Evolutionary conservation across 2,329 filamentous ascomycete species (phyloP).

Genomic region (Monilinia laxa): DNA sequence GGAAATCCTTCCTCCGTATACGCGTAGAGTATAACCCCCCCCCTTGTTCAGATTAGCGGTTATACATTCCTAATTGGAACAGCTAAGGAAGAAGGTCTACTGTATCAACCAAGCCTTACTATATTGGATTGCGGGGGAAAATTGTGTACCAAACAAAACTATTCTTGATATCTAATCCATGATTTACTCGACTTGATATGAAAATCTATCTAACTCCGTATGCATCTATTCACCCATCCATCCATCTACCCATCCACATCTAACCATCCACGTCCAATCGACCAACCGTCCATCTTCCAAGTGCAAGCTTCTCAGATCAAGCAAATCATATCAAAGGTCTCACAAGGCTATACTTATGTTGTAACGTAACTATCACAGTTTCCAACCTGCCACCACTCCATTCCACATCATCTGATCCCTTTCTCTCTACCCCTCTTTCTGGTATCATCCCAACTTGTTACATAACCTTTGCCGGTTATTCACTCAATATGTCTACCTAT

Average conservation of each 20-base stretch:
- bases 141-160: background rate
- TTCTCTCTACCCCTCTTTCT: conserved; percentile 5
- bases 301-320: background rate
- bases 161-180: too few species aligned
- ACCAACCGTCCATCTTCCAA: background rate
- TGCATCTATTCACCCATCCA: too few species aligned
- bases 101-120: background rate
- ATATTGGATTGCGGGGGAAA: background rate
- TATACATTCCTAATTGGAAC: conserved; percentile 30
- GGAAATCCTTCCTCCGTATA: background rate
- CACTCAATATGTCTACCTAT: conserved; percentile 13
- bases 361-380: too few species aligned
- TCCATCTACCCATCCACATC: too few species aligned
- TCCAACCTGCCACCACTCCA: background rate
- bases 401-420: conserved; percentile 5
- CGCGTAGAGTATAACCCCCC: background rate
- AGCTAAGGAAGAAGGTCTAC: background rate
- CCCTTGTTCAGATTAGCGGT: conserved; percentile 26
- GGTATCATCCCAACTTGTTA: background rate
- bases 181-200: too few species aligned
- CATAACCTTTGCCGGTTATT: background rate
- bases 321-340: background rate
- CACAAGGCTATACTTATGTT: background rate
- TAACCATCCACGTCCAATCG: too few species aligned
- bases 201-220: too few species aligned